Percentiles rank a stretch among this genome's conserved stretches.
Evolutionary conservation across 371 early-diverging fungal genomes (phyloP).

Genomic region (Apophysomyces variabilis): DNA sequence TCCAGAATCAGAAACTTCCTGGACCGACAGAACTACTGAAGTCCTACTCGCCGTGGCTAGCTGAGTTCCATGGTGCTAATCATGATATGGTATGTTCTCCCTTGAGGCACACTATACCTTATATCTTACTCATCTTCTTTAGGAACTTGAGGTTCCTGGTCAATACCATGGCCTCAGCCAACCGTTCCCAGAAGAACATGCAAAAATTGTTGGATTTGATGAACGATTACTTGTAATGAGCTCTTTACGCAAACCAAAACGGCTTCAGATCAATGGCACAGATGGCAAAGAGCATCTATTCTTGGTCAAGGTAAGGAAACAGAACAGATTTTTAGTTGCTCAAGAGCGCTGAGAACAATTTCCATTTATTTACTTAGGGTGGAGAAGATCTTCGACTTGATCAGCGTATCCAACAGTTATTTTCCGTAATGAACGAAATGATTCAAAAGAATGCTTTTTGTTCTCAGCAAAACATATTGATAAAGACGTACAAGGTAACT

Average conservation of each 20-base stretch:
- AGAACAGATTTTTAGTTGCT: neutral
- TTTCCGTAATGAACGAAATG: constrained; percentile 75
- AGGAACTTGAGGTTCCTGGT: constrained; percentile 76
- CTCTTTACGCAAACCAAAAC: constrained; percentile 77
- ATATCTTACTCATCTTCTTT: neutral
- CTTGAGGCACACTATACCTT: constrained; percentile 12
- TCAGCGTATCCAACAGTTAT: constrained; percentile 80
- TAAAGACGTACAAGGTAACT: constrained; percentile 65
- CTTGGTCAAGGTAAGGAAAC: constrained; percentile 65
- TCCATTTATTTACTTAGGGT: constrained; percentile 44
- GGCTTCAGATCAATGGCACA: constrained; percentile 69
- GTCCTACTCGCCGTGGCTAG: constrained; percentile 74
- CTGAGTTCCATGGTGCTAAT: constrained; percentile 45
- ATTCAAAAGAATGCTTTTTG: constrained; percentile 61
- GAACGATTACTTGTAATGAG: constrained; percentile 66
- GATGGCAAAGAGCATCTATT: constrained; percentile 74
- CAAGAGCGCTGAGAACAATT: no score
- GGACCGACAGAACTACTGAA: constrained; percentile 48
- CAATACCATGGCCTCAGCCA: constrained; percentile 62
- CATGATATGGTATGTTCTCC: constrained; percentile 39
- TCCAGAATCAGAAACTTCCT: constrained; percentile 35
- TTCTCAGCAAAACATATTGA: constrained; percentile 42
- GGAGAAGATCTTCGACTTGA: constrained; percentile 85
- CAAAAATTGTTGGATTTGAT: constrained; percentile 67
- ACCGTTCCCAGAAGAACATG: constrained; percentile 56